Conservation (phyloP, 116 monocot genomes). For the Cymodocea nodosa region DNA sequence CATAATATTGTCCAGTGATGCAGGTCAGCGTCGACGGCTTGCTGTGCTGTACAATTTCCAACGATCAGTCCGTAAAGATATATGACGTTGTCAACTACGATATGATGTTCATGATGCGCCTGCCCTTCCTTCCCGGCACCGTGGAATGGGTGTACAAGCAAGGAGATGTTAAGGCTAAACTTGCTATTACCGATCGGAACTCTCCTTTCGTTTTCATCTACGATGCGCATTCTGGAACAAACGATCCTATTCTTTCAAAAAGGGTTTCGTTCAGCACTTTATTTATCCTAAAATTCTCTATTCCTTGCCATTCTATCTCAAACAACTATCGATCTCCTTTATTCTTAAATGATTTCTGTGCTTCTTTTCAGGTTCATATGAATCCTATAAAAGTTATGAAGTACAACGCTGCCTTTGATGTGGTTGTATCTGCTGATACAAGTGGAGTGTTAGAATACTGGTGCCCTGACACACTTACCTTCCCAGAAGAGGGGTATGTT, state of each 20-base stretch:
- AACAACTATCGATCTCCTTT: neutral
- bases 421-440: constrained; percentile 76
- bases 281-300: too few species aligned
- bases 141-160: constrained; percentile 88
- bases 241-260: constrained; percentile 72
- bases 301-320: neutral
- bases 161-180: constrained; percentile 88
- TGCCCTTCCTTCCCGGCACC: constrained; percentile 65
- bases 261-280: constrained; percentile 23
- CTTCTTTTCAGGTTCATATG: constrained; percentile 53
- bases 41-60: constrained; percentile 90
- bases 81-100: constrained; percentile 99
- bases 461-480: constrained; percentile 65
- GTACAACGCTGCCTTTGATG: constrained; percentile 69
- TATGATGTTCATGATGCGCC: constrained; percentile 97
- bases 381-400: constrained; percentile 71
- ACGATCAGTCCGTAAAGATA: constrained; percentile 78
- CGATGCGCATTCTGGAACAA: constrained; percentile 73
- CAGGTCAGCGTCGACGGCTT: constrained; percentile 95
- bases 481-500: constrained; percentile 59
- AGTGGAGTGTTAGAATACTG: constrained; percentile 95
- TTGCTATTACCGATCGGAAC: constrained; percentile 73
- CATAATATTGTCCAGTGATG: constrained; percentile 41
- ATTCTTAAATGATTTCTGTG: neutral
- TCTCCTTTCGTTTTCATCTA: constrained; percentile 65